These are phyloP conservation scores for Castanea crenata DNA, from an alignment of 306 rosid genomes.

Conservation along the genomic window DNA sequence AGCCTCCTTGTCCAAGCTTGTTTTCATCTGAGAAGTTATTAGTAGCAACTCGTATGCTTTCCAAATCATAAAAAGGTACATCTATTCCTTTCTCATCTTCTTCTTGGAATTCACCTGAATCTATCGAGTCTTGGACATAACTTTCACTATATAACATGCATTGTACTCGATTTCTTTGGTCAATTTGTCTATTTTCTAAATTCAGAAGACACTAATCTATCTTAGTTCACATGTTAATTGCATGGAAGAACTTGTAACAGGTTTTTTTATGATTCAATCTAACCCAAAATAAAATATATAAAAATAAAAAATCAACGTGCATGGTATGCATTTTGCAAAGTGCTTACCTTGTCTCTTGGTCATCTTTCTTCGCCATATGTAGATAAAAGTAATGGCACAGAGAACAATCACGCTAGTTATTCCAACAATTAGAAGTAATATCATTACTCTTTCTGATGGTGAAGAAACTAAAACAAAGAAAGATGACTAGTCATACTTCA, in stretches of 20 bases:
- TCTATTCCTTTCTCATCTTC: slow-evolving; percentile 25
- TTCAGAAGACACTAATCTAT: neutral
- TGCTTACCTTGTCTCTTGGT: slow-evolving; percentile 7
- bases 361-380: slow-evolving; percentile 6
- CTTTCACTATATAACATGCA: slow-evolving; percentile 18
- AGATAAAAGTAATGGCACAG: neutral
- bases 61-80: slow-evolving; percentile 32
- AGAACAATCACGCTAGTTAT: neutral
- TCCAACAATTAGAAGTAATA: neutral
- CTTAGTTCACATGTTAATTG: neutral
- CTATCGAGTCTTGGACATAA: slow-evolving; percentile 26
- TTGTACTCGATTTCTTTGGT: neutral
- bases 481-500: too few relatives aligned
- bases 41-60: slow-evolving; percentile 38
- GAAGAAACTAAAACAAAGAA: neutral
- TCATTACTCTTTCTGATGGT: neutral
- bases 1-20: slow-evolving; percentile 55
- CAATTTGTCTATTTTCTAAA: slow-evolving; percentile 23
- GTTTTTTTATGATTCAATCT: too few relatives aligned
- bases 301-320: too few relatives aligned
- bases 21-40: slow-evolving; percentile 47
- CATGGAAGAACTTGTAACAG: neutral
- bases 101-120: slow-evolving; percentile 28
- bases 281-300: too few relatives aligned
- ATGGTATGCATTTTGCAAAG: neutral